Percentiles rank a stretch among this genome's conserved stretches.
These are phyloP conservation scores for Cystoisospora suis DNA, from an alignment of 169 alveolate species.

Conservation along the genomic window DNA sequence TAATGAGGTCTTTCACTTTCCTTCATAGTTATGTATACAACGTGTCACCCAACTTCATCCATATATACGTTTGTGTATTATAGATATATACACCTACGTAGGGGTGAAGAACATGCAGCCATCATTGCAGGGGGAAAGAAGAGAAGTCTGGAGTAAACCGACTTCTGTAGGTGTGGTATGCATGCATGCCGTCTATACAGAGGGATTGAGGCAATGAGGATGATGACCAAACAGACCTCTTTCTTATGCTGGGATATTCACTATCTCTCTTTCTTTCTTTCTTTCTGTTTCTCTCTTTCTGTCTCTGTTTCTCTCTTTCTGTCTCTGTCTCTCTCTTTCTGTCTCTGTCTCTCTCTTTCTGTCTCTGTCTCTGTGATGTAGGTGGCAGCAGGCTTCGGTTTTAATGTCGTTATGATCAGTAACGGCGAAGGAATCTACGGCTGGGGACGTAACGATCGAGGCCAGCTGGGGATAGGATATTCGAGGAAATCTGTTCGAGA, in stretches of 20 bases:
- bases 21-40: too few relatives aligned
- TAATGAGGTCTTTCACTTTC: too few relatives aligned
- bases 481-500: constrained; percentile 48
- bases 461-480: constrained; percentile 61
- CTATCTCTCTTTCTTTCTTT: neutral
- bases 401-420: constrained; percentile 56
- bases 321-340: neutral
- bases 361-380: neutral
- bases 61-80: too few relatives aligned
- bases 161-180: too few relatives aligned
- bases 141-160: too few relatives aligned
- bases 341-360: neutral
- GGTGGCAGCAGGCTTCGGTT: constrained; percentile 64
- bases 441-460: constrained; percentile 69
- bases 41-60: too few relatives aligned
- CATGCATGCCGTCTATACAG: too few relatives aligned
- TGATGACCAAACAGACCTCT: neutral
- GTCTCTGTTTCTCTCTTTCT: neutral
- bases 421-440: constrained; percentile 49
- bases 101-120: too few relatives aligned
- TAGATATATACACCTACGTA: too few relatives aligned
- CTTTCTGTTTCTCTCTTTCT: neutral
- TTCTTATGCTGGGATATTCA: neutral
- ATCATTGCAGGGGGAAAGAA: too few relatives aligned
- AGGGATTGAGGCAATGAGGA: too few relatives aligned